A percentile compares a stretch with the other conserved stretches of the same genome.
Evolutionary conservation across 495 filamentous ascomycete species (phyloP).

Genomic region (Talaromyces trachyspermus): DNA sequence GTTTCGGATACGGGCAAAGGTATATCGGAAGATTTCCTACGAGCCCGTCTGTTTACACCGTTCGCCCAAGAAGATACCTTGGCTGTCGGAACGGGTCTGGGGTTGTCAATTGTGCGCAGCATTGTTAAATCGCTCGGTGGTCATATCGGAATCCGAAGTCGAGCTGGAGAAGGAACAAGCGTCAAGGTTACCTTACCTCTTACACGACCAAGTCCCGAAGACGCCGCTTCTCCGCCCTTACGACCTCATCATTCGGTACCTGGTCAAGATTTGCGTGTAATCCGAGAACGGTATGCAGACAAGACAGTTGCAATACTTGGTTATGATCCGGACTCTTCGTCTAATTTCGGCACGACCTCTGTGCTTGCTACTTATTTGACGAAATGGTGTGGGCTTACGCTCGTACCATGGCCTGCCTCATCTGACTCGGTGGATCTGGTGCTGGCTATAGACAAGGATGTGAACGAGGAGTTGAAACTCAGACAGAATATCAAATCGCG

Average conservation of each 20-base stretch:
- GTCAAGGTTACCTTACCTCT: conserved; percentile 44
- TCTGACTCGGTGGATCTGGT: conserved; percentile 28
- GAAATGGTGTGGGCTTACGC: conserved; percentile 39
- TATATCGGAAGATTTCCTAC: conserved; percentile 66
- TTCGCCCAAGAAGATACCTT: conserved; percentile 69
- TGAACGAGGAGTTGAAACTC: conserved; percentile 15
- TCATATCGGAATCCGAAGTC: conserved; percentile 44
- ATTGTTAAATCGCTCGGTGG: conserved; percentile 48
- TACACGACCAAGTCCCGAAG: conserved; percentile 20
- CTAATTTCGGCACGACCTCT: conserved; percentile 8
- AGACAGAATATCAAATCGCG: conserved; percentile 12
- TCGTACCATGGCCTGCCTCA: conserved; percentile 28
- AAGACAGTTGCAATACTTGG: conserved; percentile 28
- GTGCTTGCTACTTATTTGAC: conserved; percentile 24
- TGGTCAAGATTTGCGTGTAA: conserved; percentile 8
- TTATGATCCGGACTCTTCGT: conserved; percentile 15
- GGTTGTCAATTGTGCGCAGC: conserved; percentile 47
- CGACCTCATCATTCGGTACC: conserved; percentile 7
- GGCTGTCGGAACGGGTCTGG: conserved; percentile 47
- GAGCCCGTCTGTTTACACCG: conserved; percentile 61
- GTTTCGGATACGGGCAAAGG: conserved; percentile 64
- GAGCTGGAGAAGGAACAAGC: conserved; percentile 41
- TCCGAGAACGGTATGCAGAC: conserved; percentile 21
- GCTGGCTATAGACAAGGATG: conserved; percentile 31
- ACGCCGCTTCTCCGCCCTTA: conserved; percentile 16